A percentile compares a stretch with the other conserved stretches of the same genome.
Evolutionary conservation across 1,284 basidiomycete genomes (phyloP).

Genomic region (Malassezia slooffiae): DNA sequence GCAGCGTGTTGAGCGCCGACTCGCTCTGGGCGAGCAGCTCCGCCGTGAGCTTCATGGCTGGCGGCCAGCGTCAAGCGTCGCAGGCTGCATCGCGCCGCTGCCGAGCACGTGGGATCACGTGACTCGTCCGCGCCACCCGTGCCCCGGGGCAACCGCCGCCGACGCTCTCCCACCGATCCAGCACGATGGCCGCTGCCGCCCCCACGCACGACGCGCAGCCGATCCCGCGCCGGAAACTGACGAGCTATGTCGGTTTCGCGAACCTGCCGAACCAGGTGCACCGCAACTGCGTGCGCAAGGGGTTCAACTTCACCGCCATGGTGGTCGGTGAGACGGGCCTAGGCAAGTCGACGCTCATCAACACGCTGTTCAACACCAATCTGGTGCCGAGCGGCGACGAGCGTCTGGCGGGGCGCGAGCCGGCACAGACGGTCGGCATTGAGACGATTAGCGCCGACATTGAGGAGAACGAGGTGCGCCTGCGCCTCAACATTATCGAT

Average conservation of each 20-base stretch:
- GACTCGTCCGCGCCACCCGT: background rate
- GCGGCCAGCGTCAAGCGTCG: too few species aligned
- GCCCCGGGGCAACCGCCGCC: background rate
- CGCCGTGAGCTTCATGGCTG: conserved; percentile 74
- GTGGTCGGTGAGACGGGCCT: conserved; percentile 45
- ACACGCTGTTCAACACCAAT: conserved; percentile 46
- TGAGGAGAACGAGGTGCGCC: conserved; percentile 45
- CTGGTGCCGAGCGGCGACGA: conserved; percentile 44
- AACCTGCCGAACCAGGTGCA: conserved; percentile 46
- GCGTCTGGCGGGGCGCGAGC: conserved; percentile 32
- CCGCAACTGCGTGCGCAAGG: conserved; percentile 38
- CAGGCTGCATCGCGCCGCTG: background rate
- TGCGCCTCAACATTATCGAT: conserved; percentile 44
- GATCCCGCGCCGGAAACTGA: conserved; percentile 33
- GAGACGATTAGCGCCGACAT: conserved; percentile 46
- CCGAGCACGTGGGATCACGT: conserved; percentile 12
- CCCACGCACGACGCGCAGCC: background rate
- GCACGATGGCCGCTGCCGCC: conserved; percentile 1
- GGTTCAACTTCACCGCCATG: conserved; percentile 44
- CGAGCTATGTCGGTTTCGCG: conserved; percentile 44
- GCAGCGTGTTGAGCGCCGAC: conserved; percentile 73
- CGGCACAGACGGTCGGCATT: conserved; percentile 42
- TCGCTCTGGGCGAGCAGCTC: conserved; percentile 69
- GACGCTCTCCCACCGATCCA: background rate
- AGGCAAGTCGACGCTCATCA: conserved; percentile 46